Evolutionary conservation across 495 filamentous ascomycete species (phyloP).

Genomic region (Bacidia gigantensis): DNA sequence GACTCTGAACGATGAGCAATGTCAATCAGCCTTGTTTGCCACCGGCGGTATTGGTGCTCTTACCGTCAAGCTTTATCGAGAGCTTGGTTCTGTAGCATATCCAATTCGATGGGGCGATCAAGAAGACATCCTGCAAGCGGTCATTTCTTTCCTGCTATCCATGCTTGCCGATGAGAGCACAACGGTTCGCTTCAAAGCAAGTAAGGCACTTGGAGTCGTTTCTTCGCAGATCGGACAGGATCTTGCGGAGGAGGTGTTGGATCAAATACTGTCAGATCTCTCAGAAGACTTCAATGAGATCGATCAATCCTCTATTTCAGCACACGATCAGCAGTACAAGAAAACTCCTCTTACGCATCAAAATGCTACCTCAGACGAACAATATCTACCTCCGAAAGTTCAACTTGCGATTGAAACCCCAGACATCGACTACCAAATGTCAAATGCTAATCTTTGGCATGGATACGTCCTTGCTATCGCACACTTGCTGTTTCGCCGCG

Average conservation of each 20-base stretch:
- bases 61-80: constrained; percentile 69
- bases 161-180: constrained; percentile 71
- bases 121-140: constrained; percentile 52
- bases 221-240: constrained; percentile 39
- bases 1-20: constrained; percentile 25
- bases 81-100: constrained; percentile 36
- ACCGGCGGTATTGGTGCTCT: constrained; percentile 69
- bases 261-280: not conserved
- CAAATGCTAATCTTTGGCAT: constrained; percentile 74
- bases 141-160: constrained; percentile 57
- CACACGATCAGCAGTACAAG: not conserved
- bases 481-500: constrained; percentile 67
- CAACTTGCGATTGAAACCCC: too few species aligned
- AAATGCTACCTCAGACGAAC: not conserved
- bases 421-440: not conserved
- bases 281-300: too few species aligned
- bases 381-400: too few species aligned
- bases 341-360: not conserved
- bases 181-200: constrained; percentile 74
- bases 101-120: constrained; percentile 23
- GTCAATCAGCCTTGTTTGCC: constrained; percentile 35
- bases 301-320: too few species aligned
- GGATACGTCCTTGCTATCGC: constrained; percentile 77
- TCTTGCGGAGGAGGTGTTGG: not conserved
- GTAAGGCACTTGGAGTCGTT: constrained; percentile 82